Conservation (phyloP, 2,329 filamentous ascomycete species). For the Cercospora berteroae region DNA sequence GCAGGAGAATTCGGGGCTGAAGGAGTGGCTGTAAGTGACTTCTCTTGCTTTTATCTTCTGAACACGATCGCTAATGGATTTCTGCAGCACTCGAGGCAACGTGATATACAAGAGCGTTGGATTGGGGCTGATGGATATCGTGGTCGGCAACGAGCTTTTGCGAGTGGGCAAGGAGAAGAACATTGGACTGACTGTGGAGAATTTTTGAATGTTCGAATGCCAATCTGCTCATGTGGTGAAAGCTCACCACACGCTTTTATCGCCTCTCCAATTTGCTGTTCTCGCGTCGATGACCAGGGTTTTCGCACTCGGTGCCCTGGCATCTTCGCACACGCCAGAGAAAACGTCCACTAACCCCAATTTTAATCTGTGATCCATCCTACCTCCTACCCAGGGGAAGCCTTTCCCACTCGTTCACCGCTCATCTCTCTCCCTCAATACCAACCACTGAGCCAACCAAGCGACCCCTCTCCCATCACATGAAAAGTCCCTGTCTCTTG, state of each 20-base stretch:
- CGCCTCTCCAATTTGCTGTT: neutral
- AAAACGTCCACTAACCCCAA: neutral
- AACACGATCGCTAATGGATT: too few species aligned
- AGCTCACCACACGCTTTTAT: too few species aligned
- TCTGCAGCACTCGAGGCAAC: conserved; percentile 52
- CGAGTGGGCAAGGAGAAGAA: conserved; percentile 54
- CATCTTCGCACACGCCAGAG: neutral
- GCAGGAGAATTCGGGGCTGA: conserved; percentile 44
- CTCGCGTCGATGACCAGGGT: neutral
- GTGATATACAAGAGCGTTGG: conserved; percentile 70
- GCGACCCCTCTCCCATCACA: neutral
- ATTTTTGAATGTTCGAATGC: conserved; percentile 38
- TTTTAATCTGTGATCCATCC: neutral
- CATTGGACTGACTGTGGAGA: conserved; percentile 55
- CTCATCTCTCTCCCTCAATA: neutral
- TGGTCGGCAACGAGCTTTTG: conserved; percentile 60
- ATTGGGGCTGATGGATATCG: conserved; percentile 66
- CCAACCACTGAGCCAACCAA: neutral
- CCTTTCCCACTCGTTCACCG: neutral
- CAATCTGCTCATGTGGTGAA: too few species aligned
- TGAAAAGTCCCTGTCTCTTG: neutral
- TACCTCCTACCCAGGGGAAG: neutral
- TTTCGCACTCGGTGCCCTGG: neutral
- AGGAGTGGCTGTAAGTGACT: conserved; percentile 49
- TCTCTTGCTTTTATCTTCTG: too few species aligned